Evolutionary conservation across 1,139 yeast genomes (phyloP).

Genomic region (Barnettozyma hawaiiensis): DNA sequence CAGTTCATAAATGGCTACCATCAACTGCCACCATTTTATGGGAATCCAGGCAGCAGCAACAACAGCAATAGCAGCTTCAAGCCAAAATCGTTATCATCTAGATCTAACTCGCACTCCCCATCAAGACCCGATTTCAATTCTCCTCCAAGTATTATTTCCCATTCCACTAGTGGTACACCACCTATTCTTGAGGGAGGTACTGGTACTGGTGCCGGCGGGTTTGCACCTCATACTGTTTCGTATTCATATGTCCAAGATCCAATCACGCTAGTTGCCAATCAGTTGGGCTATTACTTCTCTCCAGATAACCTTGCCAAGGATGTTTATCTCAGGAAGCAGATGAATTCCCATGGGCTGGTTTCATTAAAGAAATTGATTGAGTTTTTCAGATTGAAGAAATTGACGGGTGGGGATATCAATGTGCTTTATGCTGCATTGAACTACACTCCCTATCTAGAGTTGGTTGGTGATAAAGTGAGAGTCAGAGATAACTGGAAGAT

Average conservation of each 20-base stretch:
- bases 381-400: conserved; percentile 65
- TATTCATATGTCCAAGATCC: conserved; percentile 16
- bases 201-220: too few species aligned
- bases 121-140: conserved; percentile 9
- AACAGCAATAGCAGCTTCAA: conserved; percentile 4
- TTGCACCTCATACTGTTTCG: conserved; percentile 1
- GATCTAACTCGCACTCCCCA: conserved; percentile 22
- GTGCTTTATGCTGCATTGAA: conserved; percentile 31
- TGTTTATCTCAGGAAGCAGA: conserved; percentile 66
- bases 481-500: conserved; percentile 37
- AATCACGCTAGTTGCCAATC: conserved; percentile 30
- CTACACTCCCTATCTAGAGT: conserved; percentile 39
- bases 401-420: conserved; percentile 47
- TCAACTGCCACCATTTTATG: conserved; percentile 8
- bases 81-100: conserved; percentile 9
- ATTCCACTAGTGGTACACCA: conserved; percentile 1
- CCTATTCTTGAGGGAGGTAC: too few species aligned
- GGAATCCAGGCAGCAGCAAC: not conserved
- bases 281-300: conserved; percentile 77
- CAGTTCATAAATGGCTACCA: conserved; percentile 7
- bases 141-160: not conserved
- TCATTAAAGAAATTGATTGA: conserved; percentile 50
- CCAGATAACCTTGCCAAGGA: conserved; percentile 78
- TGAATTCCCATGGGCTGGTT: conserved; percentile 56
- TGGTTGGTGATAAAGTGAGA: conserved; percentile 37